Percentiles rank a stretch among this genome's conserved stretches.
These are phyloP conservation scores for Lachancea lanzarotensis DNA, from an alignment of 805 yeast species.

Conservation along the genomic window DNA sequence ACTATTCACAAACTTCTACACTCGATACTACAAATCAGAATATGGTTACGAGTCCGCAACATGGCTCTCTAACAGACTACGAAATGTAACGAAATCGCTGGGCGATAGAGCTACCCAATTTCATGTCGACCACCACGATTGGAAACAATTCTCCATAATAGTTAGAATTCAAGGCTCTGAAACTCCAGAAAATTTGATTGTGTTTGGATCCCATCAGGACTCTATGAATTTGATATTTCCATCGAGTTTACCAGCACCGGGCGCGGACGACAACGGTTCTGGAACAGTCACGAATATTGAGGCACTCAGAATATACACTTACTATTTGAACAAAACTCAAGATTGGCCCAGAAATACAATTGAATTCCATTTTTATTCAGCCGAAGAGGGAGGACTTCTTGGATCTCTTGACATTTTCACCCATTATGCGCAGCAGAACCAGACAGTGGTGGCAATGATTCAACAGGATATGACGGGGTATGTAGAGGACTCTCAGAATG, in stretches of 20 bases:
- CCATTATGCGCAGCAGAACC: constrained; percentile 38
- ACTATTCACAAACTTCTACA: constrained; percentile 59
- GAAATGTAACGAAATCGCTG: constrained; percentile 21
- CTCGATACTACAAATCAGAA: constrained; percentile 69
- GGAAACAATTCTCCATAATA: constrained; percentile 75
- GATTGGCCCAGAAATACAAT: constrained; percentile 62
- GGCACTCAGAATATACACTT: constrained; percentile 57
- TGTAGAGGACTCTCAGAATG: constrained; percentile 45
- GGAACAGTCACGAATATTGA: constrained; percentile 79
- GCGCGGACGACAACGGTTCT: constrained; percentile 92
- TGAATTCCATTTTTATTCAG: constrained; percentile 92
- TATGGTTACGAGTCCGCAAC: constrained; percentile 64
- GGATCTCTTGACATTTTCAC: constrained; percentile 79
- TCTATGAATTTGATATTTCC: constrained; percentile 73
- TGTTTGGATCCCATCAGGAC: constrained; percentile 88
- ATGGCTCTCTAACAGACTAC: constrained; percentile 55
- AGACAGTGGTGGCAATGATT: constrained; percentile 69
- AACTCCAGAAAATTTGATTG: constrained; percentile 42
- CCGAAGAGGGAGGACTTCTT: constrained; percentile 86
- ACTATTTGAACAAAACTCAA: constrained; percentile 20
- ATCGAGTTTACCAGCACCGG: constrained; percentile 66
- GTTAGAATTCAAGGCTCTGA: constrained; percentile 51
- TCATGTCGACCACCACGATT: constrained; percentile 54
- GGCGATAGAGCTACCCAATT: constrained; percentile 38
- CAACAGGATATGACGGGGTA: constrained; percentile 96